Evolutionary conservation across 768 basidiomycete genomes (phyloP).

Genomic region (Flagelloscypha sp.): DNA sequence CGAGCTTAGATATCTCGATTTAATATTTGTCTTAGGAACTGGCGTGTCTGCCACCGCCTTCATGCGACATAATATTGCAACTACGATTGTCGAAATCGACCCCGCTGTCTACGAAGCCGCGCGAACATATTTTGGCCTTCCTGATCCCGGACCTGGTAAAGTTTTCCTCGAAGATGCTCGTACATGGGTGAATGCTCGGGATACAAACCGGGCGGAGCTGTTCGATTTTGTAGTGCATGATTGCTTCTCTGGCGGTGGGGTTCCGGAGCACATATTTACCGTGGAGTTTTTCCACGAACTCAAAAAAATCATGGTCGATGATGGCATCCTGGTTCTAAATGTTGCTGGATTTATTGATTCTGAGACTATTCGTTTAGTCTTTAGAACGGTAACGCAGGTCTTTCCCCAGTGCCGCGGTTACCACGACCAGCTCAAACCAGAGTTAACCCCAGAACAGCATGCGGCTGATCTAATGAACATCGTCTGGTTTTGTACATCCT

Average conservation of each 20-base stretch:
- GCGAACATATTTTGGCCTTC: constrained; percentile 69
- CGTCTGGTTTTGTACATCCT: constrained; percentile 76
- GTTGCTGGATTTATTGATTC: constrained; percentile 69
- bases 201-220: constrained; percentile 19
- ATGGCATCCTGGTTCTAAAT: constrained; percentile 80
- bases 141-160: constrained; percentile 46
- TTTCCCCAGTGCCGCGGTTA: constrained; percentile 80
- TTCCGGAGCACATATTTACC: constrained; percentile 81
- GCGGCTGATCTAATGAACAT: constrained; percentile 60
- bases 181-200: constrained; percentile 48
- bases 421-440: constrained; percentile 51
- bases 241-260: constrained; percentile 90
- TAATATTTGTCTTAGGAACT: constrained; percentile 75
- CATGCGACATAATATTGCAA: constrained; percentile 54
- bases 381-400: constrained; percentile 58
- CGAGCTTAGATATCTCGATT: too few species aligned
- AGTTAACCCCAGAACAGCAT: constrained; percentile 40
- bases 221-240: constrained; percentile 83
- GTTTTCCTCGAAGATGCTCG: constrained; percentile 78
- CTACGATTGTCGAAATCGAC: constrained; percentile 90
- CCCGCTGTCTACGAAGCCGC: constrained; percentile 84
- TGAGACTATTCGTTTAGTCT: constrained; percentile 53
- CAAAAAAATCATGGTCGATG: constrained; percentile 50
- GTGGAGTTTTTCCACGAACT: constrained; percentile 75
- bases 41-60: constrained; percentile 79